phyloP scores from a whole-genome alignment of 108 stramenopile genomes.

The Skeletonema potamos region DNA sequence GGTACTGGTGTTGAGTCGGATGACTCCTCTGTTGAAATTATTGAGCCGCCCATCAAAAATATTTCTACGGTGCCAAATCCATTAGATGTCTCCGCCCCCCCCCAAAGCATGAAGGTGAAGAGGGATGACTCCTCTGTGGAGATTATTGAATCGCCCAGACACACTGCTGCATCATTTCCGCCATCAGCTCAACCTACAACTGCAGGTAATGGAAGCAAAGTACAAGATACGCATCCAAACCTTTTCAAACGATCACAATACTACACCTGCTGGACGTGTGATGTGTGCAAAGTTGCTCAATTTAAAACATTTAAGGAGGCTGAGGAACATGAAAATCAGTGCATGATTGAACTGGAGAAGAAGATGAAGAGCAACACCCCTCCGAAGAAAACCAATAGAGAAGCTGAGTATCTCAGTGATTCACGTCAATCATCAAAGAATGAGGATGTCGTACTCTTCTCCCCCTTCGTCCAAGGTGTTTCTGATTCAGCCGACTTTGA shows the following conservation, averaged over 20 bases:
- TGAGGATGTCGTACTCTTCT: conserved; percentile 11
- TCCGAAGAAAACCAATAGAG: background rate
- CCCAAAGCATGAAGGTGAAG: background rate
- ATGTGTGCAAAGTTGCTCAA: conserved; percentile 3
- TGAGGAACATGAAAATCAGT: background rate
- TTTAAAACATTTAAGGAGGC: background rate
- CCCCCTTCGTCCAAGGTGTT: conserved; percentile 6
- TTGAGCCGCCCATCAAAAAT: background rate
- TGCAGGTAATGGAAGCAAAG: background rate
- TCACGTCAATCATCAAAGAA: background rate
- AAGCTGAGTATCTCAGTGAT: background rate
- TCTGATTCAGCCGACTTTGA: conserved; percentile 2
- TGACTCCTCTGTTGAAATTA: background rate
- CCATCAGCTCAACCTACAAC: background rate
- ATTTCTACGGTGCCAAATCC: background rate
- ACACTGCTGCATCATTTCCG: background rate
- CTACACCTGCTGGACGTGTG: background rate
- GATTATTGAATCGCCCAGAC: background rate
- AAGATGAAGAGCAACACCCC: background rate
- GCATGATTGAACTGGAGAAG: background rate
- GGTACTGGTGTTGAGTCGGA: background rate
- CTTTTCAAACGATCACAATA: no score
- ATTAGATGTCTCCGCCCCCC: background rate
- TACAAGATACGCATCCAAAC: background rate
- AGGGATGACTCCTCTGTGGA: background rate